Base-by-base conservation (phyloP, 2,329 filamentous ascomycete species). In the Fusarium torreyae region DNA sequence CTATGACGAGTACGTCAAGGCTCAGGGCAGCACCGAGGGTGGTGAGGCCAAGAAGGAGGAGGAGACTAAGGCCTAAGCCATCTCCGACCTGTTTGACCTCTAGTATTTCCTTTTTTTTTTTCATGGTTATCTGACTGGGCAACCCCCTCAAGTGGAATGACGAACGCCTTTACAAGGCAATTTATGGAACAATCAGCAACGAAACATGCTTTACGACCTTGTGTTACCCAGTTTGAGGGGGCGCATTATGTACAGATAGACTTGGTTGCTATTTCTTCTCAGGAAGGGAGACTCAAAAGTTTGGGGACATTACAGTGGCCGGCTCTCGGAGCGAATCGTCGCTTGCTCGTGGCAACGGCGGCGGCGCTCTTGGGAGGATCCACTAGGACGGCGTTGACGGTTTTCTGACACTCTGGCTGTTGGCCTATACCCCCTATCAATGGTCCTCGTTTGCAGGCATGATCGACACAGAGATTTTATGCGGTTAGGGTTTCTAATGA, bases 1-100 rank as follows among this genome's bases (percentile, higher is more conserved):
- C 76, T 99, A 98, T 81, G 94, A 99, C 78, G 96, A 99, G 83
- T 99, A 99, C 82, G 91, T 98, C 84, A 98, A 98, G 90, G 89
- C 89, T 78, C 93, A 96, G 80, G 78, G 78, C 38, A 81, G 78
- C 63, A 60, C 71, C 40, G 79, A 82, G 68, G 78, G 73, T 52
- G 80, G 73, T 54, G 82, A 83, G 69, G 76, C 75, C 49, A 82
- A 84, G 78, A 85, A 88, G 77, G 86, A 88, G 79, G 77, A 80
- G 66, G 80, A 81, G 76, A 78, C 76, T 62, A 82, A 84, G 81
- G 79, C 80, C 72, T 82, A 82, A 76, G 61, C 54, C 38, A 54
- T 26, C 40, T 64, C 55, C 51, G 22, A 59, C 42, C 51, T 42
- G 18, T 52, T 50, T 33, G 48, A 56, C 54, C 56, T 63, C 50